Evolutionary conservation across 257 asterid genomes (phyloP).

Genomic region (Ballota nigra): DNA sequence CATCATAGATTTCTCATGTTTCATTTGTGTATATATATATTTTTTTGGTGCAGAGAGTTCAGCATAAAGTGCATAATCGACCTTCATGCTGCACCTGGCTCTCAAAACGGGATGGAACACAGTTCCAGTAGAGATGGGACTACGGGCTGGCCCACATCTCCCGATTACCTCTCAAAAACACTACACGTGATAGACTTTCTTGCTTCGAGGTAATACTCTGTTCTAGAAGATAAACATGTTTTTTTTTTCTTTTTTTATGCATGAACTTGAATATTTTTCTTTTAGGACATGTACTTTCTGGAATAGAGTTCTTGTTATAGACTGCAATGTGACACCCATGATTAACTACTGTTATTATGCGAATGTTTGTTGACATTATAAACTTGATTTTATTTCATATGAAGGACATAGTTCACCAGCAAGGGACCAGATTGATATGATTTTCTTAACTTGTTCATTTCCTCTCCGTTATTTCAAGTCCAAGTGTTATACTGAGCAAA

Average conservation of each 20-base stretch:
- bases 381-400: neutral
- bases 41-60: constrained; percentile 44
- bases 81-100: constrained; percentile 89
- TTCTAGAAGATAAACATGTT: neutral
- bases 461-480: neutral
- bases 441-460: neutral
- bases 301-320: neutral
- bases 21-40: neutral
- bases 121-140: constrained; percentile 85
- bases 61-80: constrained; percentile 75
- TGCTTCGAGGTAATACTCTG: constrained; percentile 54
- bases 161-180: constrained; percentile 46
- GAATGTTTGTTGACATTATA: neutral
- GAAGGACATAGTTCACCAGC: neutral
- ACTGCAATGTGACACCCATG: neutral
- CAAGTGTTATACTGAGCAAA: neutral
- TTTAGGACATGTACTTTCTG: neutral
- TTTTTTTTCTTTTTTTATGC: neutral
- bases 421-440: neutral
- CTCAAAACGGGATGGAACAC: constrained; percentile 89
- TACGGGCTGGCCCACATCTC: constrained; percentile 67
- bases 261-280: neutral
- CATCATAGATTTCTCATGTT: constrained; percentile 5
- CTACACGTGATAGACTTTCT: constrained; percentile 63
- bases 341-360: neutral